Evolutionary conservation across 805 yeast genomes (phyloP).

Genomic region (Ogataea trehaloabstinens): DNA sequence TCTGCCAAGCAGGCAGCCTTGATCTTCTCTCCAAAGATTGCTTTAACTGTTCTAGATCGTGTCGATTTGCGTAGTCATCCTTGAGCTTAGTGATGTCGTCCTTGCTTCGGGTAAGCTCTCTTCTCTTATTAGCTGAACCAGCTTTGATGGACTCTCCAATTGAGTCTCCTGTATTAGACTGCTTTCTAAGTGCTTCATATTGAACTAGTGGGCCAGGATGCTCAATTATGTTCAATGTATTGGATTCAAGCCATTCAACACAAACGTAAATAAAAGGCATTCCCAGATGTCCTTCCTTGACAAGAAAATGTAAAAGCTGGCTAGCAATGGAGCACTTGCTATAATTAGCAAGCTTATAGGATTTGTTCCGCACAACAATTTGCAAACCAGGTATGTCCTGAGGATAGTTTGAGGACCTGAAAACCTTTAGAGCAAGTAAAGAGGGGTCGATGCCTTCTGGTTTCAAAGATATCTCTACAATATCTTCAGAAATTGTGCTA

Average conservation of each 20-base stretch:
- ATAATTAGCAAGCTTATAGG: slow-evolving; percentile 63
- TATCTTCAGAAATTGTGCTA: slow-evolving; percentile 25
- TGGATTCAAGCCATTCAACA: slow-evolving; percentile 76
- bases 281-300: slow-evolving; percentile 52
- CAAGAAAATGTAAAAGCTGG: slow-evolving; percentile 43
- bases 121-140: slow-evolving; percentile 7
- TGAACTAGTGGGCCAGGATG: slow-evolving; percentile 70
- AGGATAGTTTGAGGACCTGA: slow-evolving; percentile 59
- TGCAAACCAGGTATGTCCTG: slow-evolving; percentile 67
- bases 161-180: slow-evolving; percentile 1
- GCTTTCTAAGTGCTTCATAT: slow-evolving; percentile 2
- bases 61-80: slow-evolving; percentile 34
- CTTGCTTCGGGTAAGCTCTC: slow-evolving; percentile 15
- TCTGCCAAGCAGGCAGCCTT: slow-evolving; percentile 81
- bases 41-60: slow-evolving; percentile 34
- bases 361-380: slow-evolving; percentile 38
- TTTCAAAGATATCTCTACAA: slow-evolving; percentile 35
- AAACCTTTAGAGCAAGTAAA: slow-evolving; percentile 37
- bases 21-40: slow-evolving; percentile 43
- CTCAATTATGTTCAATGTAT: slow-evolving; percentile 54
- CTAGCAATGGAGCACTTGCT: slow-evolving; percentile 58
- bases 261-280: slow-evolving; percentile 66
- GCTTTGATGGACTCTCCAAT: slow-evolving; percentile 1
- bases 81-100: slow-evolving; percentile 35
- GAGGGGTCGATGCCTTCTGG: slow-evolving; percentile 30